These are phyloP conservation scores for Urostyla sp. DNA, from an alignment of 73 alveolate genomes.

Conservation along the genomic window DNA sequence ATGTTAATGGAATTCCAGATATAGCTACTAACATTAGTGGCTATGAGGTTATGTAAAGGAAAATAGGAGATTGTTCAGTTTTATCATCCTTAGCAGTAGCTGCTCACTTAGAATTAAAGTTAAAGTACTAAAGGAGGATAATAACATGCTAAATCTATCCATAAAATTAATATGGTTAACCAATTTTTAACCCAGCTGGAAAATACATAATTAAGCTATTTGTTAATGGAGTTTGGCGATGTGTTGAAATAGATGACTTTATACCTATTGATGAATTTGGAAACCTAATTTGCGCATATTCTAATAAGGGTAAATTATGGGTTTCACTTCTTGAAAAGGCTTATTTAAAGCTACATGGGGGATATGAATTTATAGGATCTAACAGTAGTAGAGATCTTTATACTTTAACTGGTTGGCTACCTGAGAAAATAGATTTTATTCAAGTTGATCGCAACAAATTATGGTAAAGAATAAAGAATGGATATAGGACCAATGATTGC, in stretches of 20 bases:
- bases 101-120: constrained; percentile 68
- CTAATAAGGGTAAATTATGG: constrained; percentile 75
- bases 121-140: constrained; percentile 42
- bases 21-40: constrained; percentile 68
- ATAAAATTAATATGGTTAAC: constrained; percentile 49
- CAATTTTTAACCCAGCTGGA: constrained; percentile 72
- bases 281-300: constrained; percentile 62
- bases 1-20: constrained; percentile 29
- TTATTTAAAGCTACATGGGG: constrained; percentile 69
- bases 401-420: constrained; percentile 75
- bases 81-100: constrained; percentile 66
- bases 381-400: constrained; percentile 72
- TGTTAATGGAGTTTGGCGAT: constrained; percentile 67
- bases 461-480: constrained; percentile 67
- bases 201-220: constrained; percentile 66
- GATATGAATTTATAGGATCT: constrained; percentile 71
- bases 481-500: constrained; percentile 61
- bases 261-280: constrained; percentile 48
- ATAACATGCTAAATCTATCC: constrained; percentile 64
- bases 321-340: constrained; percentile 71
- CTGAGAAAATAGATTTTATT: constrained; percentile 68
- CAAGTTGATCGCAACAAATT: constrained; percentile 31
- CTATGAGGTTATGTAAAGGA: constrained; percentile 59
- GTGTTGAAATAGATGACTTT: constrained; percentile 70
- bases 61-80: constrained; percentile 76